A percentile compares a stretch with the other conserved stretches of the same genome.
phyloP scores from a whole-genome alignment of 2,329 filamentous ascomycete genomes.

The Venturia pyrina region DNA sequence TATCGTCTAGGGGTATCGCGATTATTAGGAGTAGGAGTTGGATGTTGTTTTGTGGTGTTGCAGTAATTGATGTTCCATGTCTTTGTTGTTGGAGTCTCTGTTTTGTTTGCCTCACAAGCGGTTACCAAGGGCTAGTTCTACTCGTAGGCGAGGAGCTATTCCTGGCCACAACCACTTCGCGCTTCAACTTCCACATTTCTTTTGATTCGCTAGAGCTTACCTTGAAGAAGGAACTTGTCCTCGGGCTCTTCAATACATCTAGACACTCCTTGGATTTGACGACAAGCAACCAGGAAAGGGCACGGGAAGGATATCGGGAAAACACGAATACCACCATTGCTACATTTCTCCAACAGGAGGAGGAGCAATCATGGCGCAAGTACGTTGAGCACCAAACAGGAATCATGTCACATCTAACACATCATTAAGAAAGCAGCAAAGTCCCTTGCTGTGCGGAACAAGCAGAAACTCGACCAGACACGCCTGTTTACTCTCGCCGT shows the following conservation, averaged over 20 bases:
- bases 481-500: conserved; percentile 65
- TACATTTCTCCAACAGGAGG: not conserved
- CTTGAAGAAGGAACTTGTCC: not conserved
- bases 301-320: not conserved
- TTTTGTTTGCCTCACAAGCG: not conserved
- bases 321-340: not conserved
- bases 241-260: not conserved
- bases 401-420: not conserved
- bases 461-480: conserved; percentile 65
- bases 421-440: conserved; percentile 39
- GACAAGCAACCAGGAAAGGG: not conserved
- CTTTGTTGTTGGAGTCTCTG: conserved; percentile 1
- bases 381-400: not conserved
- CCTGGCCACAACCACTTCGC: not conserved
- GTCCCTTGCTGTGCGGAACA: conserved; percentile 67
- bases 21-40: not conserved
- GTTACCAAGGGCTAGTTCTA: not conserved
- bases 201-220: not conserved
- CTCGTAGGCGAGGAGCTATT: not conserved
- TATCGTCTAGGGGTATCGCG: not conserved
- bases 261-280: not conserved
- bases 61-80: not conserved
- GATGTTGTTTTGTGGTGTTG: not conserved
- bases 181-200: not conserved
- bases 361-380: conserved; percentile 10